Percentiles rank a stretch among this genome's conserved stretches.
phyloP scores from a whole-genome alignment of 2,329 filamentous ascomycete genomes.

The Verruconis gallopava region DNA sequence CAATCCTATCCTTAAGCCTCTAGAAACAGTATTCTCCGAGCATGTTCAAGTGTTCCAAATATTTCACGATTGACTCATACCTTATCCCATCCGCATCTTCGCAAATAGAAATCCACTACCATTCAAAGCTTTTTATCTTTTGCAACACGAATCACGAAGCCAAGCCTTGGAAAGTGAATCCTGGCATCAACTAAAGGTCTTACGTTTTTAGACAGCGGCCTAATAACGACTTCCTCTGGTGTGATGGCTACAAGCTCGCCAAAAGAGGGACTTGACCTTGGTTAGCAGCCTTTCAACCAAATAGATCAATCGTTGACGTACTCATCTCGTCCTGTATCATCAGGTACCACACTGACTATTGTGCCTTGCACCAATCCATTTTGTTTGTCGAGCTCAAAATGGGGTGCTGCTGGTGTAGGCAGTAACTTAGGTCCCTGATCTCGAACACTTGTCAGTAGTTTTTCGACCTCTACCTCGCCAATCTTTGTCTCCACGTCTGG shows the following conservation, averaged over 20 bases:
- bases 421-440: slow-evolving; percentile 17
- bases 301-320: slow-evolving; percentile 8
- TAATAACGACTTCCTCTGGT: slow-evolving; percentile 28
- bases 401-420: slow-evolving; percentile 18
- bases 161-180: slow-evolving; percentile 29
- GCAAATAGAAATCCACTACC: too few species aligned
- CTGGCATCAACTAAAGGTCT: slow-evolving; percentile 19
- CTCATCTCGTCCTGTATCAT: slow-evolving; percentile 28
- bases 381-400: slow-evolving; percentile 18
- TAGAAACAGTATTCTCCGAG: too few species aligned
- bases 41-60: too few species aligned
- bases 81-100: too few species aligned
- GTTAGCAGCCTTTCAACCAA: slow-evolving; percentile 7
- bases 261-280: slow-evolving; percentile 19
- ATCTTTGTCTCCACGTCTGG: slow-evolving; percentile 17
- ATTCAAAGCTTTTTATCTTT: neutral
- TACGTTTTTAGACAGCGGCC: slow-evolving; percentile 19
- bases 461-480: slow-evolving; percentile 10
- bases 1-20: too few species aligned
- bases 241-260: slow-evolving; percentile 24
- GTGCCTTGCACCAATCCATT: slow-evolving; percentile 20
- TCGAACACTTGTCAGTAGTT: slow-evolving; percentile 3
- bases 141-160: slow-evolving; percentile 23
- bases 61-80: too few species aligned
- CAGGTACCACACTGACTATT: slow-evolving; percentile 23